Evolutionary conservation across 2,329 filamentous ascomycete species (phyloP).

Genomic region (Pseudogymnoascus sp.): DNA sequence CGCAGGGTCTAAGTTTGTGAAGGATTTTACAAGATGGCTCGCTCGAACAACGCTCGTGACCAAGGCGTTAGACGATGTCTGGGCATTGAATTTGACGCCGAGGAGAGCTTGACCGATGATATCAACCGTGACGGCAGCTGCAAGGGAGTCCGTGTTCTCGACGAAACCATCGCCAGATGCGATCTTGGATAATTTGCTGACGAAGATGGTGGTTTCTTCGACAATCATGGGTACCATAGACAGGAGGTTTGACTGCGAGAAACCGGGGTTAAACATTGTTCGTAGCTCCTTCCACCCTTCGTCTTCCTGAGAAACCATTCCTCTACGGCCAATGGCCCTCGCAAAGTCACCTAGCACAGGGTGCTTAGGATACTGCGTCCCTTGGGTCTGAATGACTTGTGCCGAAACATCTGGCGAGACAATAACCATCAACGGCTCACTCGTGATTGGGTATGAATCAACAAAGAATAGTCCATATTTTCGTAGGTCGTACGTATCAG

Average conservation of each 20-base stretch:
- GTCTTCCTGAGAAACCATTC: conserved; percentile 11
- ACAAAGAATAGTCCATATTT: conserved; percentile 16
- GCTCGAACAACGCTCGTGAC: conserved; percentile 8
- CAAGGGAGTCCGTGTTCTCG: not conserved
- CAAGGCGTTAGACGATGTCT: conserved; percentile 9
- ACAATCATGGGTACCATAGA: conserved; percentile 13
- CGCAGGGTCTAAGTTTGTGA: not conserved
- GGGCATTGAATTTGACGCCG: conserved; percentile 11
- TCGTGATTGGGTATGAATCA: conserved; percentile 15
- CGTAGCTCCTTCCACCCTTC: conserved; percentile 14
- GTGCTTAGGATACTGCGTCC: conserved; percentile 10
- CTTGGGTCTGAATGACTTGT: conserved; percentile 11
- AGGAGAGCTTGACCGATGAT: conserved; percentile 13
- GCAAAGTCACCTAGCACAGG: conserved; percentile 6
- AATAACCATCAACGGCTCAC: conserved; percentile 11
- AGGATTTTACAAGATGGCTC: conserved; percentile 1
- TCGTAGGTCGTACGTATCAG: conserved; percentile 13
- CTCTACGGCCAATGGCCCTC: not conserved
- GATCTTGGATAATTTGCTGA: not conserved
- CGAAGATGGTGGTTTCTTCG: conserved; percentile 13
- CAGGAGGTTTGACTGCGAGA: conserved; percentile 12
- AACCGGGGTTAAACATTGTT: conserved; percentile 16
- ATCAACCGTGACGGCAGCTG: conserved; percentile 12
- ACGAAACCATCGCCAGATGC: not conserved
- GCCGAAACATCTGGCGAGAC: conserved; percentile 10